phyloP scores from a whole-genome alignment of 768 basidiomycete genomes.

The Tricholomella constricta region DNA sequence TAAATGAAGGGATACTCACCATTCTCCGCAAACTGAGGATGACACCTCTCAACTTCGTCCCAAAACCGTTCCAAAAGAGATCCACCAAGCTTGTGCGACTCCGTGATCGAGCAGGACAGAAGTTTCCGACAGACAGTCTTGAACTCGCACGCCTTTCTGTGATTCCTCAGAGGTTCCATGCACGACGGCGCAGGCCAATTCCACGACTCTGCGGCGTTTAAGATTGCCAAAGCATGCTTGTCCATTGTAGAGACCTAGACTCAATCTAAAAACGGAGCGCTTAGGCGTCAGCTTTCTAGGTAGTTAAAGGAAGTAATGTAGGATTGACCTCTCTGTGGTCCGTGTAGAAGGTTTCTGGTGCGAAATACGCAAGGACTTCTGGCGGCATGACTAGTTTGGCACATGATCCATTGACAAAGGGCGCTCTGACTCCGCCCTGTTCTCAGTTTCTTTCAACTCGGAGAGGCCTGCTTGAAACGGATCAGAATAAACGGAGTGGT shows the following conservation, averaged over 20 bases:
- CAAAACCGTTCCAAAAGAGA: conserved; percentile 19
- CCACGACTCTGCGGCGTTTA: conserved; percentile 19
- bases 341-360: not conserved
- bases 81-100: conserved; percentile 20
- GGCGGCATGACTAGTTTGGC: not conserved
- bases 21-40: conserved; percentile 22
- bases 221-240: conserved; percentile 19
- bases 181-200: conserved; percentile 19
- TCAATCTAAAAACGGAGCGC: not conserved
- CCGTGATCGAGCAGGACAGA: conserved; percentile 18
- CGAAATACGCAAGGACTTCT: not conserved
- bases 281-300: not conserved
- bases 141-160: conserved; percentile 7
- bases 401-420: not conserved
- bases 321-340: not conserved
- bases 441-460: no score
- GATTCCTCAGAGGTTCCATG: conserved; percentile 6
- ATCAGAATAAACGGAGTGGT: no score
- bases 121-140: conserved; percentile 16
- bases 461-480: no score
- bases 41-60: conserved; percentile 17
- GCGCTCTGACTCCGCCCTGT: not conserved
- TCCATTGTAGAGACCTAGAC: conserved; percentile 4
- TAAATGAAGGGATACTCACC: conserved; percentile 10
- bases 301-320: not conserved